Evolutionary conservation across 1,284 basidiomycete species (phyloP).

Genomic region (Rhizoctonia solani): DNA sequence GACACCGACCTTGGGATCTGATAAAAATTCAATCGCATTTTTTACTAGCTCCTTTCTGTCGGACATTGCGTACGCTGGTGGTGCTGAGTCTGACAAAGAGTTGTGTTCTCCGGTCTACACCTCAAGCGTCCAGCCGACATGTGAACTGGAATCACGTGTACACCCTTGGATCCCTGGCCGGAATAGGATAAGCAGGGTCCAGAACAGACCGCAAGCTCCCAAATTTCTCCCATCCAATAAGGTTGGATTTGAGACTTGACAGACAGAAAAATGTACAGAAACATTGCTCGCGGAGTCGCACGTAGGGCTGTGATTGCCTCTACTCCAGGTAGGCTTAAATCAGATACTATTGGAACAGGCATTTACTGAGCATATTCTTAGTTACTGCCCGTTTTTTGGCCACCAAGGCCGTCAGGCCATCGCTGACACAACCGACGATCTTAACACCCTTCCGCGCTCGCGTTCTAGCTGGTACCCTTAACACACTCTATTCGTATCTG

Average conservation of each 20-base stretch:
- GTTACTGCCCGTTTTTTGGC: constrained; percentile 28
- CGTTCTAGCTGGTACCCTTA: background rate
- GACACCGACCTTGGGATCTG: constrained; percentile 67
- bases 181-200: constrained; percentile 2
- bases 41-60: constrained; percentile 64
- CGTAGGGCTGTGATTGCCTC: constrained; percentile 13
- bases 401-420: constrained; percentile 20
- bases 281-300: constrained; percentile 19
- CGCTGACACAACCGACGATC: constrained; percentile 2
- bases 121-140: constrained; percentile 6
- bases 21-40: constrained; percentile 80
- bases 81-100: constrained; percentile 28
- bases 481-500: too few species aligned
- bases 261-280: constrained; percentile 28
- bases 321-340: background rate
- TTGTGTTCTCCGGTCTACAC: constrained; percentile 10
- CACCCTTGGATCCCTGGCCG: background rate
- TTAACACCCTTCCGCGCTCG: background rate
- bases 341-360: background rate
- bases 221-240: constrained; percentile 27
- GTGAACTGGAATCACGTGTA: constrained; percentile 26
- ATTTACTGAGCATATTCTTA: background rate
- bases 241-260: background rate
- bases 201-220: constrained; percentile 13
- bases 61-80: constrained; percentile 52